Base-by-base conservation (phyloP, 2,329 filamentous ascomycete species). In the Epichloe typhina region DNA sequence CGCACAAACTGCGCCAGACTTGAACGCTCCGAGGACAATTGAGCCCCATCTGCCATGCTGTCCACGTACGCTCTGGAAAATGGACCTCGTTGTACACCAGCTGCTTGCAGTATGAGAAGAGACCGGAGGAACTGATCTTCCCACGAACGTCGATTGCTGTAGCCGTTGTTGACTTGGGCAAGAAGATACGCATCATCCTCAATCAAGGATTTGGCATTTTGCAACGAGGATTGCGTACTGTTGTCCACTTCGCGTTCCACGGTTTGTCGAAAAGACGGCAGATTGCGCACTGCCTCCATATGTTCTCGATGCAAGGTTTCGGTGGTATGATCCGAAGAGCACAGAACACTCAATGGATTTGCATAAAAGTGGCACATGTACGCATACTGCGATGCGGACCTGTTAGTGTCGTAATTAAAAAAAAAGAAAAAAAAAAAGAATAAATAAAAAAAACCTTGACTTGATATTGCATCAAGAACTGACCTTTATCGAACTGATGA, bases 321-420 rank as follows among this genome's bases (percentile, higher is more conserved):
- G 23, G 46, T 50, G 13, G 62, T 55, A 15, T 59, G 56, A 38
- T 53, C 57, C 23, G 54, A 54, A 2, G 68, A 67, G 9, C 82
- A 65, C 36, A 91, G 73, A 4, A 88, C 64, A 54, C 82, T 87
- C 3, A 89, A 70, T 1, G 84, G 79, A 57, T 89, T 91, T 39
- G 84, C 84, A 58, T 88, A 91, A 61, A 87, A 91, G 62, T 89
- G 85, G 52, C 83, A 87, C 86, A 94, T 90, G 61, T 89, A 88
- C 1, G 83, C 80, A 66, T 91, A 93, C 77, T 88, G 44, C 46
- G n/a, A 38, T 15, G 46, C 46, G 19, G 23, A 43, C n/a, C 21
- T 17, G 40, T 52, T 46, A 51, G 51, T n/a, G 15, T 33, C 19
- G 11, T 19, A 19, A 19, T 19, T 39, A 12, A 31, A 5, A 9